phyloP scores from a whole-genome alignment of 2,329 filamentous ascomycete genomes.

The Kalaharituber pfeilii region DNA sequence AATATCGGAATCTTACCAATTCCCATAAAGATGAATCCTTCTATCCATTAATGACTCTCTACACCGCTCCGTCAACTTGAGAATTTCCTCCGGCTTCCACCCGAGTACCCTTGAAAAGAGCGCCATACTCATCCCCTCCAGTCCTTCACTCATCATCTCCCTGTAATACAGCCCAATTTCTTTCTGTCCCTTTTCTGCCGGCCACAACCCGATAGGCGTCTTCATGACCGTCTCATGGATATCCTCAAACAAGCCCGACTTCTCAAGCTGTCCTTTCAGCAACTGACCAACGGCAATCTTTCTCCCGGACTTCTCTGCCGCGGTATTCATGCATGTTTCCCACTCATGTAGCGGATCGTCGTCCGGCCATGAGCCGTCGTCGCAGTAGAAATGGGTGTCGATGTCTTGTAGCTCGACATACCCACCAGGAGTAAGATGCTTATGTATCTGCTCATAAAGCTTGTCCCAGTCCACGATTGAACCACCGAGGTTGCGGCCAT shows the following conservation, averaged over 20 bases:
- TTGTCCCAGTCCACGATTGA: slow-evolving; percentile 39
- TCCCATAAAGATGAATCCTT: slow-evolving; percentile 28
- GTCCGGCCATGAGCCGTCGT: slow-evolving; percentile 10
- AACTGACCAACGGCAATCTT: slow-evolving; percentile 18
- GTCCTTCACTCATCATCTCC: slow-evolving; percentile 30
- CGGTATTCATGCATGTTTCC: slow-evolving; percentile 3
- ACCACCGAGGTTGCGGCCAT: slow-evolving; percentile 35
- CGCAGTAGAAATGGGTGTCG: neutral
- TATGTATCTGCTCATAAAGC: slow-evolving; percentile 36
- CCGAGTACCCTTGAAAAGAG: slow-evolving; percentile 35
- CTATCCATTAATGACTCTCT: slow-evolving; percentile 30
- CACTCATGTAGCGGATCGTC: slow-evolving; percentile 11
- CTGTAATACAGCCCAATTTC: slow-evolving; percentile 36
- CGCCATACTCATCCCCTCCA: slow-evolving; percentile 37
- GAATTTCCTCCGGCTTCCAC: slow-evolving; percentile 35
- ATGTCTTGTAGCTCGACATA: slow-evolving; percentile 7
- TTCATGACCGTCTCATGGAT: slow-evolving; percentile 22
- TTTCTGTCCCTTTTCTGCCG: slow-evolving; percentile 33
- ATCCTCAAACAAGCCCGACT: slow-evolving; percentile 24
- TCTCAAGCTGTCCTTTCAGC: slow-evolving; percentile 21
- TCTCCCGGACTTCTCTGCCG: slow-evolving; percentile 9
- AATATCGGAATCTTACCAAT: no score
- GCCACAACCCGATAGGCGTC: slow-evolving; percentile 25
- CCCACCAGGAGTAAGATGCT: slow-evolving; percentile 22
- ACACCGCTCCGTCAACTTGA: slow-evolving; percentile 34